Conservation (phyloP, 2,329 filamentous ascomycete genomes). For the Aspergillus latus region DNA sequence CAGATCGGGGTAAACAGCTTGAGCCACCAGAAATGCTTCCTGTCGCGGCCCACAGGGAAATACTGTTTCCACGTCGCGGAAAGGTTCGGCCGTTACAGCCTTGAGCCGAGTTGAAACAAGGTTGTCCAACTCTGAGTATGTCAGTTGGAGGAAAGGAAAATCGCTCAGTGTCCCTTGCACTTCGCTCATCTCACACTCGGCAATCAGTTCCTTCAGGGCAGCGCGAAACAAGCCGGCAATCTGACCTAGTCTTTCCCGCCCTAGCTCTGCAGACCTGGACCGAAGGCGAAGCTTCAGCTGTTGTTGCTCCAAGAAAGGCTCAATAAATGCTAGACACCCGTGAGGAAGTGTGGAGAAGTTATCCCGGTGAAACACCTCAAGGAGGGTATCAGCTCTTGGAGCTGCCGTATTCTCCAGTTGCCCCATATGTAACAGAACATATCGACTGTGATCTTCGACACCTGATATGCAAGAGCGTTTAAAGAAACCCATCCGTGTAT, state of each 20-base stretch:
- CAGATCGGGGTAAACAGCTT: slow-evolving; percentile 8
- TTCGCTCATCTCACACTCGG: background rate
- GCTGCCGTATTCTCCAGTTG: background rate
- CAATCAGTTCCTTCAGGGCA: background rate
- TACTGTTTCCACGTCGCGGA: background rate
- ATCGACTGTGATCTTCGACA: background rate
- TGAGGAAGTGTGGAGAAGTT: background rate
- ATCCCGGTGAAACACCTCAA: background rate
- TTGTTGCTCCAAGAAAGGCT: slow-evolving; percentile 2
- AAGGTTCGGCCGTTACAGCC: background rate
- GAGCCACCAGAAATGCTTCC: slow-evolving; percentile 10
- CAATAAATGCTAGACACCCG: background rate
- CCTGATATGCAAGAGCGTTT: too few species aligned
- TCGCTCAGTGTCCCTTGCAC: slow-evolving; percentile 1
- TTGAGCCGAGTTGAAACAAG: slow-evolving; percentile 4
- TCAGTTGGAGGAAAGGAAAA: slow-evolving; percentile 6
- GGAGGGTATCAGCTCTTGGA: background rate
- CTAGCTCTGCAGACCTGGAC: background rate
- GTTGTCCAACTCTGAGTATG: background rate
- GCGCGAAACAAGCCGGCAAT: slow-evolving; percentile 1
- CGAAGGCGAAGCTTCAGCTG: background rate
- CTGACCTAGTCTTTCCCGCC: background rate
- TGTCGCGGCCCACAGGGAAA: slow-evolving; percentile 6
- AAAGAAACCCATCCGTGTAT: background rate
- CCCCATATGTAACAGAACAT: background rate